phyloP scores from a whole-genome alignment of 2,329 filamentous ascomycete species.

The Mycogone perniciosa region DNA sequence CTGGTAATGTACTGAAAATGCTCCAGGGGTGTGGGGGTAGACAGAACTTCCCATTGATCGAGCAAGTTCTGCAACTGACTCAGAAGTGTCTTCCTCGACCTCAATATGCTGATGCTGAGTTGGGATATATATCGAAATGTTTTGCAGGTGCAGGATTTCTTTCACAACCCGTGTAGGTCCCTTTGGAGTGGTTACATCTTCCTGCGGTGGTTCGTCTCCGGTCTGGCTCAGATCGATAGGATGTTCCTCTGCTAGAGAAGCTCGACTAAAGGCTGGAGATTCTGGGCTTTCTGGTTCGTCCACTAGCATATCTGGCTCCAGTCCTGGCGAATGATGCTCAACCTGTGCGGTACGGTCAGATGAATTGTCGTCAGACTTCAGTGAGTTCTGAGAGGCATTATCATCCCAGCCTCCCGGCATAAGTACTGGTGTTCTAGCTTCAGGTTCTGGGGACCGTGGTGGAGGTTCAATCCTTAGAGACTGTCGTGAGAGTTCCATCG shows the following conservation, averaged over 20 bases:
- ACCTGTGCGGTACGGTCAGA: neutral
- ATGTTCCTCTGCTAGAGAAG: constrained; percentile 12
- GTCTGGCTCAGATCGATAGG: neutral
- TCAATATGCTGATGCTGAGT: constrained; percentile 41
- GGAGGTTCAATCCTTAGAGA: neutral
- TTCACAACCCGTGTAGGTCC: constrained; percentile 50
- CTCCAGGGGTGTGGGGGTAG: constrained; percentile 51
- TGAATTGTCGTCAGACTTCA: constrained; percentile 10
- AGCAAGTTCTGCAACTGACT: constrained; percentile 23
- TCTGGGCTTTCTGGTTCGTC: constrained; percentile 19
- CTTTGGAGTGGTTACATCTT: constrained; percentile 44
- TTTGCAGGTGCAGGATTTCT: constrained; percentile 44
- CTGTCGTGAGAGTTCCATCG: neutral
- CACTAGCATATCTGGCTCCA: neutral
- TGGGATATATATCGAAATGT: constrained; percentile 50
- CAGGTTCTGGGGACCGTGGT: constrained; percentile 2
- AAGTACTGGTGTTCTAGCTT: constrained; percentile 11
- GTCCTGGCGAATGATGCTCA: constrained; percentile 11
- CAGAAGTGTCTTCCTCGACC: constrained; percentile 24
- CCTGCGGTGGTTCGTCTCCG: constrained; percentile 21
- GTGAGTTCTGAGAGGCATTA: constrained; percentile 14
- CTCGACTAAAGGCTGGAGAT: constrained; percentile 24
- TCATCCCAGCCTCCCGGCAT: constrained; percentile 51
- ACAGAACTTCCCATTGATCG: constrained; percentile 32
- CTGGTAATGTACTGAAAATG: constrained; percentile 47